Base-by-base conservation (phyloP, 768 basidiomycete species). In the Boletus reticulatus region DNA sequence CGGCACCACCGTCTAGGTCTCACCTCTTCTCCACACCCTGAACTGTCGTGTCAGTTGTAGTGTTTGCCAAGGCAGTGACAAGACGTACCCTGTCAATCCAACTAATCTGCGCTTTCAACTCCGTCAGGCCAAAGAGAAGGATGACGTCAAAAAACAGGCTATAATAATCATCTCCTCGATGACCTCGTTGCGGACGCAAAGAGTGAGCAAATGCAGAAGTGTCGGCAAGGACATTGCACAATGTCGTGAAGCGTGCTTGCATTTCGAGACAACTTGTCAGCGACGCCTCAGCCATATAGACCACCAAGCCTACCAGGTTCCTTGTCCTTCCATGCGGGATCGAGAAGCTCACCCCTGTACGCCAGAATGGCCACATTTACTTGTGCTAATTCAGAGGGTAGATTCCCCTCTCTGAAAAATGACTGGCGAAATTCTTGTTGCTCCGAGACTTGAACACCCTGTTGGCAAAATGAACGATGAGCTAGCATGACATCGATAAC, bases 91-190 rank as follows among this genome's bases (percentile, higher is more conserved):
- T 42, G 14, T 79, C 72, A 13, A 60, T 61, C 80, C 80, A 81
- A 2, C 68, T 62, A 29, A 79, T 71, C 36, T 79, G 74, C 0
- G 78, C 80, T 54, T 77, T 75, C 36, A 80, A 54, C 50, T 81
- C 80, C 0, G 78, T 76, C 11, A 73, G 52, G 2, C 79, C 79
- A 45, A 78, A 75, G 13, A 71, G 63, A 14, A 81, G 50, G 14
- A 78, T 57, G 4, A 80, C 61, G 6, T 74, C 66, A 43, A 67
- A 74, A 0, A 62, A 31, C 27, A 68, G 52, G 29, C 13, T 10
- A 53, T 68, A 68, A 36, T 55, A 65, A 7, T 43, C 31, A 29
- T 14, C 31, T 31, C 53, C 52, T 17, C 32, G 49, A 11, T 13
- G 45, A 4, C 43, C 20, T 43, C 9, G 37, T 48, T 20, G 37